Evolutionary conservation across 2,329 filamentous ascomycete genomes (phyloP), one percentile per base, ranked within the genome.

Genomic region (Diatrype stigma): DNA sequence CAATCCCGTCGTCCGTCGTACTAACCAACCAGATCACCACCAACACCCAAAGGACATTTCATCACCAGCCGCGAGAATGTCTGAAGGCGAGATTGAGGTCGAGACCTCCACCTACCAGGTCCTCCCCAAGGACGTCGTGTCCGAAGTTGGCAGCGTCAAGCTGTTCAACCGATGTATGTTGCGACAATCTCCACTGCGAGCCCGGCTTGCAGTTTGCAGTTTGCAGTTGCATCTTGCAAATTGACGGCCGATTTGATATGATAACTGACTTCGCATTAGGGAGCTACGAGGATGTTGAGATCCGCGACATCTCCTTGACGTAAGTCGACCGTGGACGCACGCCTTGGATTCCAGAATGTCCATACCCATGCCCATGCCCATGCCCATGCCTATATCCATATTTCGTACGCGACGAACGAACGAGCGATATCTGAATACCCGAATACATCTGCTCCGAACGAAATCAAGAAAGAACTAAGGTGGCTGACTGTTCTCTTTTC

Each of bases 221-320:
- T n/a, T n/a, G n/a, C n/a, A n/a, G n/a, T n/a, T n/a, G n/a, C n/a
- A n/a, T n/a, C n/a, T n/a, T n/a, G n/a, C n/a, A n/a, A n/a, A n/a
- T n/a, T n/a, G n/a, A n/a, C n/a, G n/a, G n/a, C n/a, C n/a, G n/a
- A n/a, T n/a, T n/a, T n/a, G 6, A 4, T 49, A 59, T 64, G 49
- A 54, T 59, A 46, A 42, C 56, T 59, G 46, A 59, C 30, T 30
- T 30, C 42, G 8, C 16, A 49, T 22, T n/a, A 66, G 63, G 63
- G 66, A 86, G 79, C 79, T 99, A 97, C 80, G 94, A 94, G 75
- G 90, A 97, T 86, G 93, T 99, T 73, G 94, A 99, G 85, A 94
- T 99, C 79, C 87, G 93, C 77, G 94, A 99, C 76, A 97, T 99
- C 81, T 99, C 94, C 70, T 84, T 99, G 81, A 97, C 93, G 94